phyloP scores from a whole-genome alignment of 2,329 filamentous ascomycete genomes.

The Xylaria hypoxylon region DNA sequence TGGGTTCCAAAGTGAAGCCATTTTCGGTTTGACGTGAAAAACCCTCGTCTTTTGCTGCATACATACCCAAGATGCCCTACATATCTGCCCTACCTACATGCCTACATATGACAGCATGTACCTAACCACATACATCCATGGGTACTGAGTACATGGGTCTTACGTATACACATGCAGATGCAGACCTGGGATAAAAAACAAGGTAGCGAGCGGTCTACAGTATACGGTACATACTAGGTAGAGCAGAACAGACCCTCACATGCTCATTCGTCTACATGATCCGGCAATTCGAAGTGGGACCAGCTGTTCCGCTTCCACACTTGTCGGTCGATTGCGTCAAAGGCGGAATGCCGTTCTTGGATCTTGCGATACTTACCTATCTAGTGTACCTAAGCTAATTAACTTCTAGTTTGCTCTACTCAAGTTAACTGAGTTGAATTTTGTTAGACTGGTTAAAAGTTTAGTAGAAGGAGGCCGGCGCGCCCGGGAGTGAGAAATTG shows the following conservation, averaged over 20 bases:
- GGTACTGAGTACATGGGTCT: conserved; percentile 17
- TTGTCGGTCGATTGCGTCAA: conserved; percentile 6
- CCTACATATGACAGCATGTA: not conserved
- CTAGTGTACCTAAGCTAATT: no score
- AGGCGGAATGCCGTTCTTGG: conserved; percentile 30
- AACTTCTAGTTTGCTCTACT: not conserved
- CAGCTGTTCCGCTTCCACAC: conserved; percentile 17
- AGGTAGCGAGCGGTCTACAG: conserved; percentile 29
- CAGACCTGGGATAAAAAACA: conserved; percentile 20
- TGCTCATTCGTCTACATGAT: conserved; percentile 1
- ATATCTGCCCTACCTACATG: conserved; percentile 7
- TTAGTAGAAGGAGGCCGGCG: not conserved
- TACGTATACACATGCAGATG: conserved; percentile 24
- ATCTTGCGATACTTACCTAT: conserved; percentile 15
- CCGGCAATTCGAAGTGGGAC: conserved; percentile 33
- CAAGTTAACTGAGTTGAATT: not conserved
- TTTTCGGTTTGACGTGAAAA: conserved; percentile 8
- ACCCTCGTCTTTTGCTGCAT: conserved; percentile 23
- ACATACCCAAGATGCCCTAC: conserved; percentile 26
- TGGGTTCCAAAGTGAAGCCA: conserved; percentile 5
- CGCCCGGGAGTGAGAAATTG: not conserved
- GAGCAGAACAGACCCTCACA: conserved; percentile 10
- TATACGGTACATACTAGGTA: conserved; percentile 21
- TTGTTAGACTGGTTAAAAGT: not conserved
- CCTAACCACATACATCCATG: conserved; percentile 19